Percentiles rank a stretch among this genome's conserved stretches.
Conservation (phyloP, 2,329 filamentous ascomycete species). For the Xylariaceae sp. region DNA sequence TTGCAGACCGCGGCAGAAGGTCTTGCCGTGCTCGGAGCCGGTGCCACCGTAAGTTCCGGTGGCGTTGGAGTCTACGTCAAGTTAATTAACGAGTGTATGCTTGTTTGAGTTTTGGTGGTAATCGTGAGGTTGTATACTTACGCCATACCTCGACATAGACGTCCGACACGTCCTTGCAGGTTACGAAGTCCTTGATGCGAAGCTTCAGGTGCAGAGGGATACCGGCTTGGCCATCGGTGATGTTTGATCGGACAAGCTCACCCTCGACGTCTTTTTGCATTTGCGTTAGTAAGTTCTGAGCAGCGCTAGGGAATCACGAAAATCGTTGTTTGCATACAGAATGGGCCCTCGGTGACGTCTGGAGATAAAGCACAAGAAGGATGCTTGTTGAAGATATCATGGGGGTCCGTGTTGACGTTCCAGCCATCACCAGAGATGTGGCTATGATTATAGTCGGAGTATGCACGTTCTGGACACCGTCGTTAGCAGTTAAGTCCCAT, state of each 20-base stretch:
- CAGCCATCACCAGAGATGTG: neutral
- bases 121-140: neutral
- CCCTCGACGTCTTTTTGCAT: slow-evolving; percentile 5
- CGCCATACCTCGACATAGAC: slow-evolving; percentile 10
- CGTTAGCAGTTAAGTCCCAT: neutral
- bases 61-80: slow-evolving; percentile 29
- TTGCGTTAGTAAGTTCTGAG: neutral
- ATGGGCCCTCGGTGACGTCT: slow-evolving; percentile 18
- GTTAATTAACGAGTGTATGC: too few relatives aligned
- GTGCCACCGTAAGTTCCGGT: slow-evolving; percentile 38
- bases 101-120: too few relatives aligned
- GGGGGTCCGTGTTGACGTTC: neutral
- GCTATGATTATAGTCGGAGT: slow-evolving; percentile 1
- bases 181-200: slow-evolving; percentile 8
- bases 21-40: slow-evolving; percentile 28
- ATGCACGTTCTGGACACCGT: neutral
- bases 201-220: slow-evolving; percentile 6
- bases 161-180: slow-evolving; percentile 3
- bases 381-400: slow-evolving; percentile 2
- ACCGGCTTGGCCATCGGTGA: slow-evolving; percentile 5
- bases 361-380: slow-evolving; percentile 1
- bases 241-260: slow-evolving; percentile 7
- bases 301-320: too few relatives aligned
- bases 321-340: slow-evolving; percentile 4
- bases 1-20: slow-evolving; percentile 41